These are phyloP conservation scores for Aspergillus caelatus DNA, from an alignment of 2,329 filamentous ascomycete genomes.

Conservation along the genomic window DNA sequence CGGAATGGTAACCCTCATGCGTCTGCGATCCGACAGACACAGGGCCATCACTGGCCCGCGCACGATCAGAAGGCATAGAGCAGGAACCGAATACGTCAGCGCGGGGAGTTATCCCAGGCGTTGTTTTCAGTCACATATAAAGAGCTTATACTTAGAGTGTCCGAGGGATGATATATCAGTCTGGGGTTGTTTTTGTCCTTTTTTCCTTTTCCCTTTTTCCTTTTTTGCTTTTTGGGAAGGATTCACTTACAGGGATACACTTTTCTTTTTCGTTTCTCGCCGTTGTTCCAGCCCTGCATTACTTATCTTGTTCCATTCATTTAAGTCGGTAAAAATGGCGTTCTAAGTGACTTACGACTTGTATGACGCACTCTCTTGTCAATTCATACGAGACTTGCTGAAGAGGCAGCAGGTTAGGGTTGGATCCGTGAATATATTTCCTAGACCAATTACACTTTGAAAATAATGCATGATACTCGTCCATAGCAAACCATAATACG, in stretches of 20 bases:
- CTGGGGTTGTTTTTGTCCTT: conserved; percentile 17
- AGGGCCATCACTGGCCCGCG: conserved; percentile 59
- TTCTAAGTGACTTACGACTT: conserved; percentile 33
- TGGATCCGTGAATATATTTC: conserved; percentile 13
- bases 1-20: conserved; percentile 29
- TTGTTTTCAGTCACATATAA: conserved; percentile 19
- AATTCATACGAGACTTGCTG: conserved; percentile 25
- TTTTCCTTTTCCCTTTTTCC: conserved; percentile 4
- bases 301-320: not conserved
- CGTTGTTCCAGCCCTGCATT: conserved; percentile 9
- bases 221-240: conserved; percentile 14
- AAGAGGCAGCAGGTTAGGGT: conserved; percentile 1
- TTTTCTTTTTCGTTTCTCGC: conserved; percentile 8
- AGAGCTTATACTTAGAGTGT: conserved; percentile 22
- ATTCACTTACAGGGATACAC: not conserved
- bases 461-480: conserved; percentile 15
- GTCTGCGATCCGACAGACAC: conserved; percentile 19
- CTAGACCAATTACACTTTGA: conserved; percentile 19
- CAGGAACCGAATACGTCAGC: not conserved
- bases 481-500: conserved; percentile 16
- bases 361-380: conserved; percentile 28
- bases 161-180: conserved; percentile 15
- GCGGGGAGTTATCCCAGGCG: conserved; percentile 54
- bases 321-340: conserved; percentile 25
- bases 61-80: conserved; percentile 13